Evolutionary conservation across 2,329 filamentous ascomycete genomes (phyloP).

Genomic region (Beauveria sp.): DNA sequence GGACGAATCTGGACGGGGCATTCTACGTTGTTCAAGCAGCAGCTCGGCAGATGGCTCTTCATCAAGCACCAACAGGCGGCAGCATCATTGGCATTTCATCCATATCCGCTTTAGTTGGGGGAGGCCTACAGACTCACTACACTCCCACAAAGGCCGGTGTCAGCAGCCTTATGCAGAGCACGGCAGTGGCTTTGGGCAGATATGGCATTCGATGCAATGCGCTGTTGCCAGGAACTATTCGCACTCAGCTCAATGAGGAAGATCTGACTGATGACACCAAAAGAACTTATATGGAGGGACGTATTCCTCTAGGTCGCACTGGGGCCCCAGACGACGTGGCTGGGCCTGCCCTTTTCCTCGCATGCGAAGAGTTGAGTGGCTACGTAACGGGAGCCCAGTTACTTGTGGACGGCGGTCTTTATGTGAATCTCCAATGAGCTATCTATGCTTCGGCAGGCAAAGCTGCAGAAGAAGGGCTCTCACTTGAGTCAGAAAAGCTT

Average conservation of each 20-base stretch:
- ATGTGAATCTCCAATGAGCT: constrained; percentile 75
- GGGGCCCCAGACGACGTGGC: constrained; percentile 67
- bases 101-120: constrained; percentile 70
- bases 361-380: constrained; percentile 66
- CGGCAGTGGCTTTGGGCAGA: constrained; percentile 68
- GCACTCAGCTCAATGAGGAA: constrained; percentile 76
- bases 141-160: constrained; percentile 85
- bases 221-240: constrained; percentile 72
- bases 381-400: constrained; percentile 80
- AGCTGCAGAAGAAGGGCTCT: background rate
- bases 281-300: constrained; percentile 68
- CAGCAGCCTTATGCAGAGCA: constrained; percentile 73
- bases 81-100: constrained; percentile 72
- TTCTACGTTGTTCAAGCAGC: constrained; percentile 84
- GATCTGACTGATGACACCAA: constrained; percentile 69
- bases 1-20: constrained; percentile 79
- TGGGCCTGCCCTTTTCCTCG: constrained; percentile 79
- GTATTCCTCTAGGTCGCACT: constrained; percentile 72
- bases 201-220: constrained; percentile 78
- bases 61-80: constrained; percentile 58
- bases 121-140: constrained; percentile 74
- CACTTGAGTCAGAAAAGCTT: background rate
- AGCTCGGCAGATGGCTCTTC: constrained; percentile 67
- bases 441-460: background rate
- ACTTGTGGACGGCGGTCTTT: constrained; percentile 80